These are phyloP conservation scores for Aspergillus campestris DNA, from an alignment of 495 filamentous ascomycete species.

Conservation along the genomic window DNA sequence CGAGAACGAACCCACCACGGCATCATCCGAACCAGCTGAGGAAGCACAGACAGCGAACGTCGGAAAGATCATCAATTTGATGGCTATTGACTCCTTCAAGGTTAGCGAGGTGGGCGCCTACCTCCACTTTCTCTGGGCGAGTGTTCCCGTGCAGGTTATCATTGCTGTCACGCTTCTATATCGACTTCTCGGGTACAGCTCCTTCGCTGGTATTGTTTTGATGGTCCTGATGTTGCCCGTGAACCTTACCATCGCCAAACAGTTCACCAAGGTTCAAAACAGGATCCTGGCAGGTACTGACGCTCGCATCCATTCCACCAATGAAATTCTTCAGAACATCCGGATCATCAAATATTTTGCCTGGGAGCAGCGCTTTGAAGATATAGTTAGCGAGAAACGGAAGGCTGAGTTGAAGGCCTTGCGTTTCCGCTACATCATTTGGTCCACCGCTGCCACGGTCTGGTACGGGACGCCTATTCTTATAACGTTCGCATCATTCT, in stretches of 20 bases:
- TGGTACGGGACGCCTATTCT: slow-evolving; percentile 96
- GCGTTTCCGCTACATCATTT: slow-evolving; percentile 77
- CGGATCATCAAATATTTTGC: slow-evolving; percentile 99
- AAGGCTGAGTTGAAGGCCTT: slow-evolving; percentile 67
- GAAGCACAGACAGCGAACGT: slow-evolving; percentile 72
- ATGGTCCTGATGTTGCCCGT: slow-evolving; percentile 85
- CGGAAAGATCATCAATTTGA: slow-evolving; percentile 96
- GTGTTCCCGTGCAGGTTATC: slow-evolving; percentile 73
- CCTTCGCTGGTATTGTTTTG: slow-evolving; percentile 85
- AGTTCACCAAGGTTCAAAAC: slow-evolving; percentile 78
- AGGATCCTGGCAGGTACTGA: slow-evolving; percentile 91
- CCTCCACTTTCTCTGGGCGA: slow-evolving; percentile 81
- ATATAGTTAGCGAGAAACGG: slow-evolving; percentile 82
- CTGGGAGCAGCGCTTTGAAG: slow-evolving; percentile 89
- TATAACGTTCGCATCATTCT: slow-evolving; percentile 93
- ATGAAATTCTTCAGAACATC: slow-evolving; percentile 96
- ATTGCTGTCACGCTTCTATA: slow-evolving; percentile 74
- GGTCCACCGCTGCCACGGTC: slow-evolving; percentile 82
- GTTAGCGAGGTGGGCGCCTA: slow-evolving; percentile 89
- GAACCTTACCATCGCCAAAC: slow-evolving; percentile 77
- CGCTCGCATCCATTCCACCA: slow-evolving; percentile 91
- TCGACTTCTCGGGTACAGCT: slow-evolving; percentile 81
- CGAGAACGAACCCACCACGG: slow-evolving; percentile 26
- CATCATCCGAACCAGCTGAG: slow-evolving; percentile 31
- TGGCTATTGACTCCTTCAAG: slow-evolving; percentile 99